These are phyloP conservation scores for Xylaria sp. DNA, from an alignment of 495 filamentous ascomycete genomes.

Conservation along the genomic window DNA sequence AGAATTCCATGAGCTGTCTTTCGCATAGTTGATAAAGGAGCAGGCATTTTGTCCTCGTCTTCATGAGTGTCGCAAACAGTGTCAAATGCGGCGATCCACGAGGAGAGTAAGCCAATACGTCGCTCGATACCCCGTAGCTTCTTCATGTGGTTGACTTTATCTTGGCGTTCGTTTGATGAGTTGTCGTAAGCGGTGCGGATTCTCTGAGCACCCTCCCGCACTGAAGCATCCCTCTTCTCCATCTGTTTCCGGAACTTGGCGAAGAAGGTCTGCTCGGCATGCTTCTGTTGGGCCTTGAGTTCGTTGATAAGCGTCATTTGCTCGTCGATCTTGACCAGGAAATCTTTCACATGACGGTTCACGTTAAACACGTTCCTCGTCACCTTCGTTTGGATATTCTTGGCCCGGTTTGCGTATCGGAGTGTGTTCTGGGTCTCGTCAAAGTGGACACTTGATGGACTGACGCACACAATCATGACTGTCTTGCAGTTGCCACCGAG, in stretches of 20 bases:
- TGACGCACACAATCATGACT: slow-evolving; percentile 99
- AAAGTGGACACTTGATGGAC: slow-evolving; percentile 94
- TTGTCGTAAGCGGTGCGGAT: slow-evolving; percentile 87
- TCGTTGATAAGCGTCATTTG: slow-evolving; percentile 94
- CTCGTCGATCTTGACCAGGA: slow-evolving; percentile 93
- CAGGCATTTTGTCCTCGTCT: slow-evolving; percentile 67
- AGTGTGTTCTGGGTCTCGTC: slow-evolving; percentile 99
- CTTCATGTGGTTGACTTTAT: slow-evolving; percentile 80
- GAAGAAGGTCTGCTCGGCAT: slow-evolving; percentile 85
- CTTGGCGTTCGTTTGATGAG: slow-evolving; percentile 76
- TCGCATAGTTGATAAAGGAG: slow-evolving; percentile 75
- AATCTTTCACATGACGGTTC: slow-evolving; percentile 98
- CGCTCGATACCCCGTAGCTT: slow-evolving; percentile 83
- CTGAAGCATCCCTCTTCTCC: slow-evolving; percentile 78
- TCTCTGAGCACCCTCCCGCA: slow-evolving; percentile 81
- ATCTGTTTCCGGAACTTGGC: slow-evolving; percentile 87
- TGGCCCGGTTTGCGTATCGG: slow-evolving; percentile 95
- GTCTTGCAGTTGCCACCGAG: slow-evolving; percentile 98
- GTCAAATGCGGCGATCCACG: slow-evolving; percentile 95
- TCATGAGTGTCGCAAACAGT: slow-evolving; percentile 74
- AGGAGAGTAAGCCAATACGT: slow-evolving; percentile 79
- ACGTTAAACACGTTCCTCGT: slow-evolving; percentile 99
- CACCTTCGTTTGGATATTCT: slow-evolving; percentile 99
- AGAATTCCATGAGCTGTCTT: slow-evolving; percentile 88
- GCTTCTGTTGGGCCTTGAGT: slow-evolving; percentile 88